These are phyloP conservation scores for Phlebiopsis gigantea DNA, from an alignment of 768 basidiomycete species.

Conservation along the genomic window DNA sequence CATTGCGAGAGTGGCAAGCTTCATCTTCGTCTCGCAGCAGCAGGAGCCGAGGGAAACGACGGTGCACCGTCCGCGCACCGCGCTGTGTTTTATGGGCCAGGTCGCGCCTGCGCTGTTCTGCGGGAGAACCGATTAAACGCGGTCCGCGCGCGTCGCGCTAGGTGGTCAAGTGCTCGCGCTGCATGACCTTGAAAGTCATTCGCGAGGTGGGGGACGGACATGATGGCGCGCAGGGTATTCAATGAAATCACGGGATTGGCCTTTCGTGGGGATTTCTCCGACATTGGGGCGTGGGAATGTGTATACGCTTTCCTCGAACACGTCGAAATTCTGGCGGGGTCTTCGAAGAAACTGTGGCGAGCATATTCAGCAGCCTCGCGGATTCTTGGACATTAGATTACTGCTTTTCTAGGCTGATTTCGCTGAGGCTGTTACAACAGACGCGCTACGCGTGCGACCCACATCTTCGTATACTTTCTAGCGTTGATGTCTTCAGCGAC, in stretches of 20 bases:
- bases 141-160: neutral
- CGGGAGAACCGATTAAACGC: neutral
- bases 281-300: neutral
- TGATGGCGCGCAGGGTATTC: neutral
- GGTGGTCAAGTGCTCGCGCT: slow-evolving; percentile 5
- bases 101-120: too few relatives aligned
- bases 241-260: neutral
- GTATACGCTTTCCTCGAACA: too few relatives aligned
- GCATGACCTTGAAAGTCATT: neutral
- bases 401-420: neutral
- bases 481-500: too few relatives aligned
- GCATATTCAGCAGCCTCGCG: neutral
- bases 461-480: neutral
- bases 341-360: neutral
- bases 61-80: too few relatives aligned
- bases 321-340: too few relatives aligned
- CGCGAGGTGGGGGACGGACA: neutral
- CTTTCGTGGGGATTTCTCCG: neutral
- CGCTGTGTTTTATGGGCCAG: neutral
- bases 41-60: neutral
- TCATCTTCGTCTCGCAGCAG: slow-evolving; percentile 2
- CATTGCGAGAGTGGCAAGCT: neutral
- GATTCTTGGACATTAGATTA: neutral
- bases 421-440: too few relatives aligned
- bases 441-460: neutral